These are phyloP conservation scores for Umbelopsis ramanniana DNA, from an alignment of 192 early-diverging fungal species.

Conservation along the genomic window DNA sequence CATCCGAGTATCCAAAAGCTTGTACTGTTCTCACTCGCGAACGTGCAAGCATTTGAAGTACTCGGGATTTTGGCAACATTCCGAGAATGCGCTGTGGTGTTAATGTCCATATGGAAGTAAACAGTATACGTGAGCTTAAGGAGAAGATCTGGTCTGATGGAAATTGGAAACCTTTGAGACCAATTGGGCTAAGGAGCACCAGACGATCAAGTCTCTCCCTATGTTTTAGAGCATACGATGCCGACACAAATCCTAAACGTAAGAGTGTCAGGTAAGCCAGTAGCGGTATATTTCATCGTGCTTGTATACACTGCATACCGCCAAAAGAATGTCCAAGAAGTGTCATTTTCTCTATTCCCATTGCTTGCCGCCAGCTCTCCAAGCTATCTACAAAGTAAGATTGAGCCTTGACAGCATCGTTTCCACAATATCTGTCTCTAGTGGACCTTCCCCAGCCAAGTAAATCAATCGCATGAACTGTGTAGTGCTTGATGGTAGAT, in stretches of 20 bases:
- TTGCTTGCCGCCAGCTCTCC: constrained; percentile 82
- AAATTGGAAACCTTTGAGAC: constrained; percentile 30
- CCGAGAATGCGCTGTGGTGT: constrained; percentile 33
- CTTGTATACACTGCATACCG: constrained; percentile 43
- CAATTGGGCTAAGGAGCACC: constrained; percentile 26
- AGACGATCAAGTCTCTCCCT: constrained; percentile 27
- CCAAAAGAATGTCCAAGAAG: constrained; percentile 86
- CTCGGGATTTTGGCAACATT: constrained; percentile 27
- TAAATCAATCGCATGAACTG: constrained; percentile 30
- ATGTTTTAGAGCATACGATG: constrained; percentile 34
- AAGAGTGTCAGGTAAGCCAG: background rate
- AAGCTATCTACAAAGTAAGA: constrained; percentile 85
- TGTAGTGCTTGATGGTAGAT: background rate
- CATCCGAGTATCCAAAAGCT: constrained; percentile 26
- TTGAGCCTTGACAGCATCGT: constrained; percentile 27
- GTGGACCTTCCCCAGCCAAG: constrained; percentile 32
- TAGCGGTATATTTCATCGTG: constrained; percentile 5
- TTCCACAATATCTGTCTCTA: constrained; percentile 26
- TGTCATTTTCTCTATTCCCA: constrained; percentile 83
- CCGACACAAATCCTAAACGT: constrained; percentile 28
- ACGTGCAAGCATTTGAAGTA: constrained; percentile 12
- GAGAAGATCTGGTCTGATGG: background rate
- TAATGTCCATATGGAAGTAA: constrained; percentile 26
- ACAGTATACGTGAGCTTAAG: constrained; percentile 16
- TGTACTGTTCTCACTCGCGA: background rate